These are phyloP conservation scores for Fraxinus velutina DNA, from an alignment of 305 asterid species.

Conservation along the genomic window DNA sequence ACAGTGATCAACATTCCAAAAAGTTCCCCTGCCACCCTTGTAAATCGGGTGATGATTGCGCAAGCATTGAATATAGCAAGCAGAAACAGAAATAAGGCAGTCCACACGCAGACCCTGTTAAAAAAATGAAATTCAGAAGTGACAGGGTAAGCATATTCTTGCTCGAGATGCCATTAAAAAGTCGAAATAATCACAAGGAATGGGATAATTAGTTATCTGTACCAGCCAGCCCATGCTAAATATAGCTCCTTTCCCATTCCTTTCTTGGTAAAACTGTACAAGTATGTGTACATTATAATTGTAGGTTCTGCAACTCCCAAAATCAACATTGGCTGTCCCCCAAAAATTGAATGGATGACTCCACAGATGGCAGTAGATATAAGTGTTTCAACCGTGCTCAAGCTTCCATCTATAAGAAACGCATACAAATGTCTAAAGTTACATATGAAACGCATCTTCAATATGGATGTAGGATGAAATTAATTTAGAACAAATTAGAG, in stretches of 20 bases:
- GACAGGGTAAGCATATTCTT: neutral
- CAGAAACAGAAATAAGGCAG: constrained; percentile 61
- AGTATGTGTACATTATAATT: constrained; percentile 78
- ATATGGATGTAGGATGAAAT: neutral
- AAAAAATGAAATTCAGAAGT: neutral
- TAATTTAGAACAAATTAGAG: neutral
- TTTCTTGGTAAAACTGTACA: constrained; percentile 54
- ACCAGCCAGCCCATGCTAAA: constrained; percentile 96
- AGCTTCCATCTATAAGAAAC: constrained; percentile 55
- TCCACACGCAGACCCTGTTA: constrained; percentile 89
- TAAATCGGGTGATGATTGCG: constrained; percentile 66
- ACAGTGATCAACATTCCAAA: constrained; percentile 88
- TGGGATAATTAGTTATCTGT: constrained; percentile 16
- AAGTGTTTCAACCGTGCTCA: constrained; percentile 82
- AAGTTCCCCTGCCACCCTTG: constrained; percentile 88
- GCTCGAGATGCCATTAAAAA: neutral
- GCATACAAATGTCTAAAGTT: neutral
- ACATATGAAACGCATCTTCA: neutral
- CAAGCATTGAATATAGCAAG: constrained; percentile 81
- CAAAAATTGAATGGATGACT: constrained; percentile 67
- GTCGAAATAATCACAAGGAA: constrained; percentile 1
- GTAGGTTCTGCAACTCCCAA: constrained; percentile 96
- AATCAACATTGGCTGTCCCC: constrained; percentile 85
- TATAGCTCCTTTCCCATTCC: constrained; percentile 63
- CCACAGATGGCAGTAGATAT: constrained; percentile 85